Evolutionary conservation across 495 filamentous ascomycete species (phyloP).

Genomic region (Penicillium goetzii): DNA sequence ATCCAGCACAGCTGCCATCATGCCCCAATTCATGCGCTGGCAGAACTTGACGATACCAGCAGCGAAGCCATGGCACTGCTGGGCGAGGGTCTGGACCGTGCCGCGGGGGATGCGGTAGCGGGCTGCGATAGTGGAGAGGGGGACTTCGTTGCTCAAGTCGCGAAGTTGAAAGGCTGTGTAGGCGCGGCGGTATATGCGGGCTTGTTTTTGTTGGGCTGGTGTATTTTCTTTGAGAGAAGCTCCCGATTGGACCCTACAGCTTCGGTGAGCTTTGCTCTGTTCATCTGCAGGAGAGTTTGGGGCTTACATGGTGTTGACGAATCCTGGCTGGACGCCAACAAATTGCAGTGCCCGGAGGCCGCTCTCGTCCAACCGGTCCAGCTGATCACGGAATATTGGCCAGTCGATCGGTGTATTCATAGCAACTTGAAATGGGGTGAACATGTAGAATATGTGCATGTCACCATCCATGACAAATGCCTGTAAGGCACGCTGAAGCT

Average conservation of each 20-base stretch:
- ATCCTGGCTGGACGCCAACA: constrained; percentile 68
- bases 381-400: constrained; percentile 70
- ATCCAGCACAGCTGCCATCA: constrained; percentile 73
- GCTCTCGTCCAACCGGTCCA: constrained; percentile 72
- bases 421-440: constrained; percentile 67
- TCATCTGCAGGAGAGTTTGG: not conserved
- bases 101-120: constrained; percentile 75
- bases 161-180: constrained; percentile 81
- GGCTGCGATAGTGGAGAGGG: constrained; percentile 67
- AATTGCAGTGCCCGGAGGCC: constrained; percentile 69
- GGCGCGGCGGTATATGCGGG: constrained; percentile 73
- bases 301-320: constrained; percentile 72
- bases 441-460: constrained; percentile 82
- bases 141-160: constrained; percentile 79
- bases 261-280: not conserved
- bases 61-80: constrained; percentile 79
- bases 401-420: constrained; percentile 63
- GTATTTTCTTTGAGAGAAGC: constrained; percentile 65
- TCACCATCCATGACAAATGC: constrained; percentile 86
- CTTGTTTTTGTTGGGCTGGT: constrained; percentile 59
- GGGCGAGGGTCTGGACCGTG: constrained; percentile 70
- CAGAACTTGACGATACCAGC: constrained; percentile 79
- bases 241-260: constrained; percentile 67
- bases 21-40: constrained; percentile 72
- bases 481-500: constrained; percentile 66